Base-by-base conservation (phyloP, 2,329 filamentous ascomycete genomes). In the Fusarium odoratissimum region DNA sequence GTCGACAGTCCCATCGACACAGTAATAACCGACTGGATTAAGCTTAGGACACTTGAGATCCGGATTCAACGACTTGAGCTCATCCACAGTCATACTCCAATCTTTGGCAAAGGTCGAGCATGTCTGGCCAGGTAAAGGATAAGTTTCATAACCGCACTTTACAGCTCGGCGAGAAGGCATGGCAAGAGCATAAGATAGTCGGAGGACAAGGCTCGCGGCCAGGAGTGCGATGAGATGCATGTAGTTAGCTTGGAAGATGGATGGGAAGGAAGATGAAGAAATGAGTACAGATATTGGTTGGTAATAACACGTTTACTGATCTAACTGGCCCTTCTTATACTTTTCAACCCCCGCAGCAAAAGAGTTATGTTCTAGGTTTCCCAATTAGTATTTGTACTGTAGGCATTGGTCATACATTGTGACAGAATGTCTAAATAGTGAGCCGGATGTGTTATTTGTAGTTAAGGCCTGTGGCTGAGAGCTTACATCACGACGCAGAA, bases 371-470 rank as follows among this genome's bases (percentile, higher is more conserved):
- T 6, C 11, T 33, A 1, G 28, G 16, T 33, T 33, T 31, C 5
- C 10, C 2, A 10, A 17, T 0, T 7, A 10, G 5, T 8, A 23
- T 19, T 23, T 23, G 14, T 14, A 11, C 30, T 6, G 5, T 10
- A 1, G 6, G 0, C 3, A 4, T 51, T 51, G 5, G 30, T 8
- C 46, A 33, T 0, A 2, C 0, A 1, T 19, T 3, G 2, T 2
- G 5, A 4, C 3, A 14, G 0, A 51, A 33, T 51, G n/a, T 51
- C 16, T 33, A 51, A 33, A 33, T 33, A 23, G 30, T 33, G 30
- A 14, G 1, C 16, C 2, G 8, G 21, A 5, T 33, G 2, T 51
- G n/a, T 33, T 14, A 33, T 33, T 49, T 33, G 30, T 19, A 7
- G 21, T 49, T 33, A n/a, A 19, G 4, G 6, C n/a, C 6, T 3